Base-by-base conservation (phyloP, 176 grass and related monocot species). In the Poa pratensis region DNA sequence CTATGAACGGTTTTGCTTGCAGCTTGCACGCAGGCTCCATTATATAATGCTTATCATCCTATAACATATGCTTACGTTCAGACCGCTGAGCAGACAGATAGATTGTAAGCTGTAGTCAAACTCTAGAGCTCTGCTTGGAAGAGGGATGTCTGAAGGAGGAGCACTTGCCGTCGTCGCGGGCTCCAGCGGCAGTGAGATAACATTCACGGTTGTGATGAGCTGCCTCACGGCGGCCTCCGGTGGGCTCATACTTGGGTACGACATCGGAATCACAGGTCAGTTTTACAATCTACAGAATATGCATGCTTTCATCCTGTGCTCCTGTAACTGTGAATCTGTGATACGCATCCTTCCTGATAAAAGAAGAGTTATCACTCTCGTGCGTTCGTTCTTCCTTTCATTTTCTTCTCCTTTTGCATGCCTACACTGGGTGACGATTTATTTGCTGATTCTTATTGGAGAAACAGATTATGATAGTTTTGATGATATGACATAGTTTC, bases 141-240 rank as follows among this genome's bases (percentile, higher is more conserved):
- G 55, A 37, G 42, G 40, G 60, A 85, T 85, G 73, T 0, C 45
- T 17, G 82, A 61, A 67, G 82, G 28, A 20, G 45, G 10, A 50
- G 75, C 60, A 3, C 5, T 57, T 3, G 64, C 39, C 3, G 57
- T 11, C 5, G 20, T 2, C 46, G 28, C 13, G 9, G 27, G 15
- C 1, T 5, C 8, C 3, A 49, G 46, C 10, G 75, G 58, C 12
- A 37, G 39, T 1, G 27, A 24, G 48, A 14, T 92, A 8, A 92
- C 83, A 8, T 46, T 73, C 9, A 69, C 86, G 28, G 75, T 92
- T 14, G 64, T 80, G 45, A 23, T 92, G 48, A 92, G 86, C 26
- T 92, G 90, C 79, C 57, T 92, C 65, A 89, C 85, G 39, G 90
- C 90, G 19, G 90, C 83, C 45, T 89, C 90, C 50, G 68, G 90